Conservation (phyloP, 768 basidiomycete genomes). For the Suillus hirtellus region DNA sequence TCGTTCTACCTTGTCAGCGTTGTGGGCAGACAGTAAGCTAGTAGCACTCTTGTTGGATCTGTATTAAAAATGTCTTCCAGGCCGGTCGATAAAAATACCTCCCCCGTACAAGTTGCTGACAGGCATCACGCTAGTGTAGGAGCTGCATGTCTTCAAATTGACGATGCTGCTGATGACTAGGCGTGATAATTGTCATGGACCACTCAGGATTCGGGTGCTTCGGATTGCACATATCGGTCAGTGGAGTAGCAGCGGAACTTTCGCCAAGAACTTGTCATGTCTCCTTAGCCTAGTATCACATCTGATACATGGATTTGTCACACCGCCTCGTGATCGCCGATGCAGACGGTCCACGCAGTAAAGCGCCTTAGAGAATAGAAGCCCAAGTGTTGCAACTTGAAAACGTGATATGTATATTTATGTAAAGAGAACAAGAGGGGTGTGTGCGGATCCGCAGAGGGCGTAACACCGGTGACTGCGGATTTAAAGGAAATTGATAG, state of each 20-base stretch:
- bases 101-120: background rate
- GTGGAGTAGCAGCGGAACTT: background rate
- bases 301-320: background rate
- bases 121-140: background rate
- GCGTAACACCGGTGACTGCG: no score
- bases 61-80: background rate
- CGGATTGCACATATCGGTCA: background rate
- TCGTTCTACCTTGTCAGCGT: background rate
- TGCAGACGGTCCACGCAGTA: background rate
- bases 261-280: background rate
- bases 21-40: background rate
- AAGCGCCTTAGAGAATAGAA: background rate
- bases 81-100: background rate
- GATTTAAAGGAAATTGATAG: no score
- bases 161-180: background rate
- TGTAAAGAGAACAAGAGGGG: no score
- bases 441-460: no score
- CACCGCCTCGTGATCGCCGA: background rate
- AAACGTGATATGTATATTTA: no score
- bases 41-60: background rate
- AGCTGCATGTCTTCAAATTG: background rate
- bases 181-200: background rate
- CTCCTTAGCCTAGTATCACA: background rate
- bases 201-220: background rate
- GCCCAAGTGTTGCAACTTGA: background rate